Conservation (phyloP, 148 eudicot species). For the Persicaria maculosa region DNA sequence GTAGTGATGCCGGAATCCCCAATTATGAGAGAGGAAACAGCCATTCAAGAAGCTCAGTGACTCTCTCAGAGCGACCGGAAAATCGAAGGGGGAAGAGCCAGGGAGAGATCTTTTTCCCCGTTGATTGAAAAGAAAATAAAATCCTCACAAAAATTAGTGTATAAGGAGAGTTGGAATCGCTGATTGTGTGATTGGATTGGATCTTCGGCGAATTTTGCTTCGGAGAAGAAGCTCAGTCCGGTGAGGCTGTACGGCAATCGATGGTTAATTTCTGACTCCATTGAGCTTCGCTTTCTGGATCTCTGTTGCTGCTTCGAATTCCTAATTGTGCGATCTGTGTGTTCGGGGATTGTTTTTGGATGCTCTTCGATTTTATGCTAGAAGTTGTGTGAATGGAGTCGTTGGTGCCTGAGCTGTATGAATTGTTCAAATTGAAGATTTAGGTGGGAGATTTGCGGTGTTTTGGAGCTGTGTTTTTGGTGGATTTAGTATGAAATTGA, state of each 20-base stretch:
- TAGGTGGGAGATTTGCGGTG: background rate
- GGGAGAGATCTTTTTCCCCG: background rate
- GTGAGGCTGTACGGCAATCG: background rate
- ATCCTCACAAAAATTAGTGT: background rate
- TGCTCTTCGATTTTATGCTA: background rate
- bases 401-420: background rate
- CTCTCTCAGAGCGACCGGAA: constrained; percentile 1
- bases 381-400: background rate
- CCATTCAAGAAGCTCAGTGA: constrained; percentile 10
- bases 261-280: background rate
- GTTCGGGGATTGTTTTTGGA: background rate
- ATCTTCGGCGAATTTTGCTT: background rate
- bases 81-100: background rate
- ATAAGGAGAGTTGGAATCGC: background rate
- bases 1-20: background rate
- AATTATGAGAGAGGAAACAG: constrained; percentile 6
- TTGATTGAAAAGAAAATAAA: background rate
- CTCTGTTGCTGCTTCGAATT: background rate
- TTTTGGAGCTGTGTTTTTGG: background rate
- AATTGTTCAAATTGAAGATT: constrained; percentile 2
- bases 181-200: constrained; percentile 4
- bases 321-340: background rate
- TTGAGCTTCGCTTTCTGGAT: background rate
- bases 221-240: background rate
- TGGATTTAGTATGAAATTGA: background rate